Evolutionary conservation across 352 stramenopile species (phyloP).

Genomic region (Phytopythium ostracodes): DNA sequence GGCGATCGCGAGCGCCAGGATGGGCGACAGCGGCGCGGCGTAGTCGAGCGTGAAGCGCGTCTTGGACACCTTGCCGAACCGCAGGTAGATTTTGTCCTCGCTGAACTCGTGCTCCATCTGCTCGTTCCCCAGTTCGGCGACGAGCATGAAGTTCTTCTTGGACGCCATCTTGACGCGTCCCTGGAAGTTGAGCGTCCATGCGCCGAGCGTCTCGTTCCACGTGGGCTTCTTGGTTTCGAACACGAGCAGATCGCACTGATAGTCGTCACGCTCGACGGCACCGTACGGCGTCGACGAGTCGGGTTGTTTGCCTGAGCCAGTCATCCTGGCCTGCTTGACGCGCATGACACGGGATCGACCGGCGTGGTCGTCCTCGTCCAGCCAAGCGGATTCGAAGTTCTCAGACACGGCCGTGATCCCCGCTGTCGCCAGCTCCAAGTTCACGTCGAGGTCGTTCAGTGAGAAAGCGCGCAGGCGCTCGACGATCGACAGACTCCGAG

Average conservation of each 20-base stretch:
- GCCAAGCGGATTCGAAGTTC: conserved; percentile 29
- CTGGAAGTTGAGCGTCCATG: conserved; percentile 90
- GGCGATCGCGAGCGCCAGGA: conserved; percentile 80
- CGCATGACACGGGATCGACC: conserved; percentile 30
- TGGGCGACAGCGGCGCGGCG: conserved; percentile 56
- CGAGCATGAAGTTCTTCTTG: conserved; percentile 91
- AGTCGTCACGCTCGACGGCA: conserved; percentile 69
- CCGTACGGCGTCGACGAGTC: conserved; percentile 49
- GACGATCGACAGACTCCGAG: conserved; percentile 37
- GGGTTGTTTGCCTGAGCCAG: neutral
- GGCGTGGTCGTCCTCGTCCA: conserved; percentile 52
- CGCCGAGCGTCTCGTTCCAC: conserved; percentile 79
- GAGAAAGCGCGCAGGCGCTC: conserved; percentile 56
- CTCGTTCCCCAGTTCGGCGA: conserved; percentile 48
- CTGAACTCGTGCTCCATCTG: conserved; percentile 47
- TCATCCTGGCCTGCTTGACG: conserved; percentile 25
- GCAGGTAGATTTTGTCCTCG: conserved; percentile 46
- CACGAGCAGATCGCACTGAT: conserved; percentile 67
- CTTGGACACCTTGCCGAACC: conserved; percentile 84
- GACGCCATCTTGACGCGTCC: conserved; percentile 86
- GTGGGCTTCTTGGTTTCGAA: conserved; percentile 81
- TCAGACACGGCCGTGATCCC: conserved; percentile 6
- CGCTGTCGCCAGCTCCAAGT: conserved; percentile 24
- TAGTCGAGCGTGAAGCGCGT: conserved; percentile 81
- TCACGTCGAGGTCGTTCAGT: conserved; percentile 47